Conservation (phyloP, 2,329 filamentous ascomycete genomes). For the Aspergillus viridinutans region DNA sequence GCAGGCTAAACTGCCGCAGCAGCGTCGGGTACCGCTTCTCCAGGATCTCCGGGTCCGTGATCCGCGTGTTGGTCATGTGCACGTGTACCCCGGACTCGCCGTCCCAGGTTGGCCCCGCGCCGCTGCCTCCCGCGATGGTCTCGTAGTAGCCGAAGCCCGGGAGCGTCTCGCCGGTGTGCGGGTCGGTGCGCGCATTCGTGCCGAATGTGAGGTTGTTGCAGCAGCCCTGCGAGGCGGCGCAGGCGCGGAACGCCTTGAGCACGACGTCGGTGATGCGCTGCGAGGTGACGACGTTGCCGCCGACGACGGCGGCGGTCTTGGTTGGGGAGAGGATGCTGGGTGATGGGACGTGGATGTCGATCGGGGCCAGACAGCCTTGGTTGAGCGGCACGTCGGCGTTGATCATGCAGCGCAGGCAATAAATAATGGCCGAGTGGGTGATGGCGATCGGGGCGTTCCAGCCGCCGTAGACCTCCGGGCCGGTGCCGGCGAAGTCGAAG, state of each 20-base stretch:
- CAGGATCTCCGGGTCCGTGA: constrained; percentile 78
- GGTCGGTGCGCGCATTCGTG: constrained; percentile 62
- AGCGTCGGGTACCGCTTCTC: constrained; percentile 76
- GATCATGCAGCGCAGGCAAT: constrained; percentile 76
- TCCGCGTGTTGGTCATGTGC: constrained; percentile 85
- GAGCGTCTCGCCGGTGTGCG: constrained; percentile 52
- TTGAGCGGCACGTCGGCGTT: constrained; percentile 79
- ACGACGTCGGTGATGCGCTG: constrained; percentile 82
- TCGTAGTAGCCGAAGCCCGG: constrained; percentile 84
- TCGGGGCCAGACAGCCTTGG: constrained; percentile 76
- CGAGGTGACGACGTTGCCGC: constrained; percentile 74
- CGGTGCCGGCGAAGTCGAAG: constrained; percentile 76
- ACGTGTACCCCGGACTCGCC: constrained; percentile 74
- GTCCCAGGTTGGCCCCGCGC: constrained; percentile 71
- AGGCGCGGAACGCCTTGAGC: constrained; percentile 73
- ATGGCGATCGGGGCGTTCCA: constrained; percentile 79
- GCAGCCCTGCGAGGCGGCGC: constrained; percentile 73
- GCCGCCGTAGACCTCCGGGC: constrained; percentile 73
- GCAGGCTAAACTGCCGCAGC: constrained; percentile 66
- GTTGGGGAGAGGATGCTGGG: constrained; percentile 70
- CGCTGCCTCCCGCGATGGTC: constrained; percentile 76
- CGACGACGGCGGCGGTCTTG: constrained; percentile 73
- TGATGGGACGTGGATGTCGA: constrained; percentile 66
- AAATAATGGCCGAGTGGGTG: constrained; percentile 80
- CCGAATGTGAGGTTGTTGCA: constrained; percentile 85